phyloP scores from a whole-genome alignment of 345 rosid species.

The Passiflora organensis region DNA sequence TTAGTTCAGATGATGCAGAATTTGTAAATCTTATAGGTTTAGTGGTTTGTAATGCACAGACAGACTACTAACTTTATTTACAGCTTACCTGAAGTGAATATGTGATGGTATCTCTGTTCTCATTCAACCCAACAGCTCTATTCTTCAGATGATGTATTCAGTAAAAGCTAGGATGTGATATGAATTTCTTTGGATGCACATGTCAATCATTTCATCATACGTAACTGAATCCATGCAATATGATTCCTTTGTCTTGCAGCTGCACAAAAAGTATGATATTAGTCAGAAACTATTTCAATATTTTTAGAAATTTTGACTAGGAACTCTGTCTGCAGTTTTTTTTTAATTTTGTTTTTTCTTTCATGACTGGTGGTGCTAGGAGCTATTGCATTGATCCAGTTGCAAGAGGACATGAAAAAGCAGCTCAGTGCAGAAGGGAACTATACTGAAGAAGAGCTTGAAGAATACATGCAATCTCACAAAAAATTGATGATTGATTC shows the following conservation, averaged over 20 bases:
- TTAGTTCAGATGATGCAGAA: too few species aligned
- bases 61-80: too few species aligned
- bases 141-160: background rate
- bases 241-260: background rate
- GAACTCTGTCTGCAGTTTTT: background rate
- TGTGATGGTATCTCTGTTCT: too few species aligned
- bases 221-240: background rate
- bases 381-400: constrained; percentile 92
- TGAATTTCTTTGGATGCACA: background rate
- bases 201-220: background rate
- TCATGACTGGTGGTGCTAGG: constrained; percentile 42
- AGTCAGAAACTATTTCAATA: background rate
- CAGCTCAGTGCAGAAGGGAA: constrained; percentile 79
- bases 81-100: too few species aligned
- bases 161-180: background rate
- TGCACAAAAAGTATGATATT: background rate
- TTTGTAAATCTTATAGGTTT: too few species aligned
- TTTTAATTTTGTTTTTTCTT: constrained; percentile 2
- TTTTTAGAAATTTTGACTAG: background rate
- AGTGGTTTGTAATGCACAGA: too few species aligned
- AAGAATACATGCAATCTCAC: constrained; percentile 75
- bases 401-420: constrained; percentile 96
- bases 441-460: constrained; percentile 86
- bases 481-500: constrained; percentile 93
- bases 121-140: background rate